Evolutionary conservation across 257 asterid species (phyloP).

Genomic region (Scutellaria baicalensis): DNA sequence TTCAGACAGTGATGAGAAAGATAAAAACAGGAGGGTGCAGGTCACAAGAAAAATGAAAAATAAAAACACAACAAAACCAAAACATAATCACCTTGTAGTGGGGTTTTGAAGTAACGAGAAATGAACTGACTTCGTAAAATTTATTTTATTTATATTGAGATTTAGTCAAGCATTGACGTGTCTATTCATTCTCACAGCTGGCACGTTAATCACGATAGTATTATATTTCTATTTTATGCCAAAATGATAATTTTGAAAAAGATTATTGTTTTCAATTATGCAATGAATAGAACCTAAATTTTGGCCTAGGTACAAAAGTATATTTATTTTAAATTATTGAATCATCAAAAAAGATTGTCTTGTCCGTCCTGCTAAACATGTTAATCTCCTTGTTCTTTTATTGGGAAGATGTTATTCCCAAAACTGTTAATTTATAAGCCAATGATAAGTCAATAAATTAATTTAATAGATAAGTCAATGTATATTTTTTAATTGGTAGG

Average conservation of each 20-base stretch:
- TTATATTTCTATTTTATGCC: background rate
- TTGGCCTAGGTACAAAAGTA: background rate
- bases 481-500: no score
- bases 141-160: background rate
- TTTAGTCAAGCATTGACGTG: background rate
- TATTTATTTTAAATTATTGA: background rate
- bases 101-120: slow-evolving; percentile 14
- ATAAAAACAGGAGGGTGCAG: background rate
- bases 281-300: slow-evolving; percentile 15
- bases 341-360: background rate
- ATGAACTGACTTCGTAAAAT: slow-evolving; percentile 4
- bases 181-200: background rate
- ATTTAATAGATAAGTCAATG: no score
- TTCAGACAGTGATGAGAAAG: background rate
- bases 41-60: background rate
- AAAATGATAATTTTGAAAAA: background rate
- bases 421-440: no score
- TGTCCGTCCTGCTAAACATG: background rate
- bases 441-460: no score
- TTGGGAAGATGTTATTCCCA: background rate
- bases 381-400: no score
- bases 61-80: background rate
- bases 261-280: background rate
- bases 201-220: slow-evolving; percentile 7
- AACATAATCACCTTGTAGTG: slow-evolving; percentile 17